phyloP scores from a whole-genome alignment of 176 grass and related monocot species.

The Microstegium vimineum region DNA sequence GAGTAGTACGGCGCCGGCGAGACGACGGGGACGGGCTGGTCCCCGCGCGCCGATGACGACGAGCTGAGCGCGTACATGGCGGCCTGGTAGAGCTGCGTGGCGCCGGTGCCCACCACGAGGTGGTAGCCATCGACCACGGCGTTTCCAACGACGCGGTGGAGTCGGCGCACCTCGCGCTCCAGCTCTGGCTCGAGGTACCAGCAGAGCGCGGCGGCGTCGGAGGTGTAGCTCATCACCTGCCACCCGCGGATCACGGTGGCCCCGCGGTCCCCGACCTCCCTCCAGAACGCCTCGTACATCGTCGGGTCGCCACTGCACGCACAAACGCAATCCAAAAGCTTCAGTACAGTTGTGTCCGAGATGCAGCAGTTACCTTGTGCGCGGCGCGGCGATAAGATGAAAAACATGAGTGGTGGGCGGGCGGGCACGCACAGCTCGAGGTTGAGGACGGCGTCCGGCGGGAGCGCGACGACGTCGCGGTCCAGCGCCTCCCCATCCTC shows the following conservation, averaged over 20 bases:
- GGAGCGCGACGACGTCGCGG: constrained; percentile 5
- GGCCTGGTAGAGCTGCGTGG: constrained; percentile 74
- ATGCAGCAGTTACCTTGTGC: constrained; percentile 6
- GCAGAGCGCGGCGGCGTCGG: constrained; percentile 41
- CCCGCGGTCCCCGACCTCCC: constrained; percentile 17
- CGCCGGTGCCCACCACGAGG: constrained; percentile 68
- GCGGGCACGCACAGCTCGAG: constrained; percentile 55
- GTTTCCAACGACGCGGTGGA: constrained; percentile 62
- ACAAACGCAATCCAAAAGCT: rapidly evolving
- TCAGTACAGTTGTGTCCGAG: not conserved
- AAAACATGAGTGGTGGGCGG: no score
- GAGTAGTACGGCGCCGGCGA: constrained; percentile 67
- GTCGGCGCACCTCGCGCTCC: constrained; percentile 40
- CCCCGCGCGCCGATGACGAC: not conserved
- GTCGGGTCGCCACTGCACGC: constrained; percentile 69
- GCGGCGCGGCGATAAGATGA: not conserved
- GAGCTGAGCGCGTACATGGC: constrained; percentile 55
- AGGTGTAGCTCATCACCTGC: constrained; percentile 61
- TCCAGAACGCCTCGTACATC: constrained; percentile 75
- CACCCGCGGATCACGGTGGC: constrained; percentile 39
- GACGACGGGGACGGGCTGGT: constrained; percentile 45
- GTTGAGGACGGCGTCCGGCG: constrained; percentile 47
- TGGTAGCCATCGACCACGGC: constrained; percentile 37
- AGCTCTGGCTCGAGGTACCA: constrained; percentile 60
- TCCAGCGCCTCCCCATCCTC: not conserved